Evolutionary conservation across 140 eudicot genomes (phyloP), one percentile per base, ranked within the genome.

Genomic region (Artemisia princeps): DNA sequence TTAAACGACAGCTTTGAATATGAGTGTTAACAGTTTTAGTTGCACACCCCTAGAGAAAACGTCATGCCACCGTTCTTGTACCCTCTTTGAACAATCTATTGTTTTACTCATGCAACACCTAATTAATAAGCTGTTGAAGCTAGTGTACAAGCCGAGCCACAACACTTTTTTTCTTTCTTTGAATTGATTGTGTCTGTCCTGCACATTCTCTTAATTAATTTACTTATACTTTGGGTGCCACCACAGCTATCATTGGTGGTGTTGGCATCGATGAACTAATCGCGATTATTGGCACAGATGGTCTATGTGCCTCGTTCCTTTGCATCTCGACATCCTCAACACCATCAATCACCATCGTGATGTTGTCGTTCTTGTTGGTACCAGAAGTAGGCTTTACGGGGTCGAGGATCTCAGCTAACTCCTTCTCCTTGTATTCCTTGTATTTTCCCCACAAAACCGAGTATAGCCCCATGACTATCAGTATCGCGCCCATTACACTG

Each of bases 361-460:
- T 61, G 16, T 50, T 46, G 51, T 46, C 44, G 74, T 59, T 71
- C 30, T 46, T 53, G 44, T 60, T 59, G 44, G 64, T 71, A 49
- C 57, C 71, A 1, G 76, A 53, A 12, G 19, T 45, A 4, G 68
- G 75, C 79, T 94, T 88, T 10, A 94, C 81, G 14, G 95, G 87
- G 44, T 85, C 95, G 1, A 70, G 80, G 20, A 92, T 75, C 61
- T 58, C 94, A 6, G 57, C 80, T 1, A 65, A 70, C 62, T 84
- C 90, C 57, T 80, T 86, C 78, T 94, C 99, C 69, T 94, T 79
- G 85, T 49, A 69, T 26, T 94, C 99, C 71, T 82, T 94, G 94
- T 84, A 86, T 71, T 94, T 94, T 11, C 99, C 99, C 99, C 99
- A 94, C 17, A 94, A 79, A 16, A 94, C 99, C 13, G 90, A 72